Conservation (phyloP, 1,284 basidiomycete genomes). For the Heliocybe sulcata region DNA sequence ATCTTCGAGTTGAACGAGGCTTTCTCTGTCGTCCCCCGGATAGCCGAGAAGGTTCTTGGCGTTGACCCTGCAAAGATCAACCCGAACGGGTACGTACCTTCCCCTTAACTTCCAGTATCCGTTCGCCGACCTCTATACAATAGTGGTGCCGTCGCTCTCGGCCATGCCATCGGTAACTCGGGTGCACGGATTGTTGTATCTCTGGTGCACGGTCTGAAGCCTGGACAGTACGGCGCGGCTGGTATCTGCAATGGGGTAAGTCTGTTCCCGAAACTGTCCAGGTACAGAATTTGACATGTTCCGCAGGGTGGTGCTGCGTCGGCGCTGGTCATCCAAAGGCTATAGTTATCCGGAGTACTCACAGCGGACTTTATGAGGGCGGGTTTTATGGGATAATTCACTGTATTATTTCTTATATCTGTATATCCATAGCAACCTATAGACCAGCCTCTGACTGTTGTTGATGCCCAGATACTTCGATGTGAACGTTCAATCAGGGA, state of each 20-base stretch:
- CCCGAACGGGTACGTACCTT: constrained; percentile 66
- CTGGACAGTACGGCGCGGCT: constrained; percentile 96
- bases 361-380: neutral
- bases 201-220: constrained; percentile 85
- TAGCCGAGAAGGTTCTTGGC: constrained; percentile 84
- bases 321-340: constrained; percentile 82
- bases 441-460: neutral
- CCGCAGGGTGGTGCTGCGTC: constrained; percentile 86
- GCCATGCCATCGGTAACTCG: constrained; percentile 94
- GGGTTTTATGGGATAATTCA: neutral
- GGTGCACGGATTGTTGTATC: constrained; percentile 95
- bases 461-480: neutral
- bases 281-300: constrained; percentile 10
- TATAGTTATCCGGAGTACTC: constrained; percentile 37
- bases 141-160: constrained; percentile 89
- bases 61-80: constrained; percentile 90
- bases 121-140: constrained; percentile 9
- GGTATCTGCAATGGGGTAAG: constrained; percentile 97
- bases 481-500: neutral
- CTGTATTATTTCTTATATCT: constrained; percentile 16
- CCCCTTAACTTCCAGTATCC: constrained; percentile 9
- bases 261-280: constrained; percentile 11
- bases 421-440: constrained; percentile 10
- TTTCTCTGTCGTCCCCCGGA: constrained; percentile 91
- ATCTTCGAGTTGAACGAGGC: constrained; percentile 98